phyloP scores from a whole-genome alignment of 192 early-diverging fungal genomes.

The Coemansia sp. region DNA sequence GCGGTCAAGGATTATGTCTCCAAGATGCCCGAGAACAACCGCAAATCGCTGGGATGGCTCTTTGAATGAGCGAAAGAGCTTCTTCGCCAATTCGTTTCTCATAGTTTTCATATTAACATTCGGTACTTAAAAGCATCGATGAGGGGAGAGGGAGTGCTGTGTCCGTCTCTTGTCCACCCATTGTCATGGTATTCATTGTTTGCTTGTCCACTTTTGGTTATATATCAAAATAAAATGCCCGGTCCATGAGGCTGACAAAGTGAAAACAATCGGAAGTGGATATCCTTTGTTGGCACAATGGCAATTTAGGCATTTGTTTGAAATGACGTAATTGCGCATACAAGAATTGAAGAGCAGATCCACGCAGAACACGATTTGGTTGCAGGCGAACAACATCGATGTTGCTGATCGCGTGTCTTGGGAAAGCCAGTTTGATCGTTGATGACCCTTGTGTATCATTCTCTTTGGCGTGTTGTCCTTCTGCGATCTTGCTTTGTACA shows the following conservation, averaged over 20 bases:
- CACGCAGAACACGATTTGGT: background rate
- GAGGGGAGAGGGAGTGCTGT: too few relatives aligned
- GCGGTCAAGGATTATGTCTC: constrained; percentile 27
- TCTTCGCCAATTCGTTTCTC: background rate
- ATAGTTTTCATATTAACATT: background rate
- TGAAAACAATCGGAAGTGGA: background rate
- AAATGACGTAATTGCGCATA: background rate
- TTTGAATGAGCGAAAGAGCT: constrained; percentile 3
- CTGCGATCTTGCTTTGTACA: background rate
- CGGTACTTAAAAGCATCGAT: too few relatives aligned
- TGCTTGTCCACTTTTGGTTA: background rate
- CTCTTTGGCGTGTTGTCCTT: background rate
- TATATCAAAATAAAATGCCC: background rate
- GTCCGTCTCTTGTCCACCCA: too few relatives aligned
- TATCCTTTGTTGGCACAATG: background rate
- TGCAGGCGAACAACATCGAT: constrained; percentile 1
- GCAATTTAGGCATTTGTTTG: background rate
- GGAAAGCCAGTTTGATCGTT: too few relatives aligned
- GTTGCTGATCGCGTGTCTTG: background rate
- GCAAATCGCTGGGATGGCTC: constrained; percentile 7
- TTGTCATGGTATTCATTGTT: background rate
- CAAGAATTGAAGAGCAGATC: background rate
- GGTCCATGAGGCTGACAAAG: background rate
- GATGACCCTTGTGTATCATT: background rate
- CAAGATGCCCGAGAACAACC: constrained; percentile 32